A percentile compares a stretch with the other conserved stretches of the same genome.
phyloP scores from a whole-genome alignment of 257 asterid species.

The Phtheirospermum japonicum region DNA sequence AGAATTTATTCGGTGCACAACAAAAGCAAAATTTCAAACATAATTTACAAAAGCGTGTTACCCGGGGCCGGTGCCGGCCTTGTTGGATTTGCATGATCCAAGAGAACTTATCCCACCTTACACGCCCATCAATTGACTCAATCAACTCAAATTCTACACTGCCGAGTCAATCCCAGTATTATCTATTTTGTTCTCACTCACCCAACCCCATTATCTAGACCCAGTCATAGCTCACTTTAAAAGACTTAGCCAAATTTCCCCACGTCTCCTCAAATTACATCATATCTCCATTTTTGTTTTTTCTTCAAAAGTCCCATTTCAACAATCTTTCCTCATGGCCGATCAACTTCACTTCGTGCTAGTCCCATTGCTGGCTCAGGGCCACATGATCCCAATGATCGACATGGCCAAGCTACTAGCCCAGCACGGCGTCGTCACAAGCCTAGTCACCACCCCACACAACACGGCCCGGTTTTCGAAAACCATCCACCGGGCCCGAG shows the following conservation, averaged over 20 bases:
- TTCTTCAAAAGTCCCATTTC: neutral
- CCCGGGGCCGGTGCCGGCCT: constrained; percentile 7
- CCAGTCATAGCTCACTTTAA: constrained; percentile 29
- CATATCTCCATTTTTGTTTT: too few relatives aligned
- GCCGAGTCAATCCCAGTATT: constrained; percentile 1
- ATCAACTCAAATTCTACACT: constrained; percentile 29
- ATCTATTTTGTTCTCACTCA: constrained; percentile 8
- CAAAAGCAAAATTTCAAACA: too few relatives aligned
- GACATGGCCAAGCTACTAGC: constrained; percentile 70
- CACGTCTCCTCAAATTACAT: too few relatives aligned
- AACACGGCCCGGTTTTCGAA: constrained; percentile 45
- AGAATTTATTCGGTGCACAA: neutral
- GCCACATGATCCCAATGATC: constrained; percentile 77
- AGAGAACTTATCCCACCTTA: neutral
- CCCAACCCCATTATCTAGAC: neutral
- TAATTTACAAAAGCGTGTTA: constrained; percentile 1
- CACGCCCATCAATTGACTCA: constrained; percentile 28
- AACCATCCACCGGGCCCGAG: constrained; percentile 41
- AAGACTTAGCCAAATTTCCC: constrained; percentile 4
- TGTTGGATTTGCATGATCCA: neutral
- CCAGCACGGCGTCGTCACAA: constrained; percentile 46
- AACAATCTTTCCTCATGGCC: neutral
- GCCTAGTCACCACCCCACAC: constrained; percentile 59
- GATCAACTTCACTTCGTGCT: constrained; percentile 49
- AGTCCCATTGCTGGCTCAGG: constrained; percentile 68